A percentile compares a stretch with the other conserved stretches of the same genome.
Evolutionary conservation across 2,329 filamentous ascomycete species (phyloP).

Genomic region (Endothia cerciana): DNA sequence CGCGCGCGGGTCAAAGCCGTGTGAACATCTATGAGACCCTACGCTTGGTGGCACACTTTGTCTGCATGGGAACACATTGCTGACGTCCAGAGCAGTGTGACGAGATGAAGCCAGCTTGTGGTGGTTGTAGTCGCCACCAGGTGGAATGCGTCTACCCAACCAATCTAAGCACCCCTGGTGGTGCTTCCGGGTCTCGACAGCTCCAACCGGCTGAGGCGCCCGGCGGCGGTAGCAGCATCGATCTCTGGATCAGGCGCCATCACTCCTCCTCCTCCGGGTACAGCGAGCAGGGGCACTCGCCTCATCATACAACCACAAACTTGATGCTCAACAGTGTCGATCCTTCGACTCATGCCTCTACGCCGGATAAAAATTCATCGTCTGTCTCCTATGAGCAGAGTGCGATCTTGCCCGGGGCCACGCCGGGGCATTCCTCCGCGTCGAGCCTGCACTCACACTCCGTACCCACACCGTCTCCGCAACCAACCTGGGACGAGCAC

Average conservation of each 20-base stretch:
- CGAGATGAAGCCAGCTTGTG: conserved; percentile 33
- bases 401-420: background rate
- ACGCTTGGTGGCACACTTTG: background rate
- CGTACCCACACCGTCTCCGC: conserved; percentile 5
- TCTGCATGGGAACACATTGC: conserved; percentile 1
- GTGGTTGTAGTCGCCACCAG: conserved; percentile 33
- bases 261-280: conserved; percentile 32
- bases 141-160: conserved; percentile 33
- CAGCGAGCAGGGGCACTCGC: conserved; percentile 31
- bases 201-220: background rate
- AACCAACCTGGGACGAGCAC: background rate
- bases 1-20: background rate
- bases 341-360: background rate
- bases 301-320: conserved; percentile 19
- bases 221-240: background rate
- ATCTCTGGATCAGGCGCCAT: conserved; percentile 20
- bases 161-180: background rate
- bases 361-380: background rate
- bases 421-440: background rate
- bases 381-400: conserved; percentile 11
- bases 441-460: conserved; percentile 12
- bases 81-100: conserved; percentile 31
- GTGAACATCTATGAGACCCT: too few relatives aligned
- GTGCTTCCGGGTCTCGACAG: background rate
- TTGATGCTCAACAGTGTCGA: background rate